Evolutionary conservation across 805 yeast genomes (phyloP), one percentile per base, ranked within the genome.

Genomic region (Zygosaccharomyces kombuchaensis): DNA sequence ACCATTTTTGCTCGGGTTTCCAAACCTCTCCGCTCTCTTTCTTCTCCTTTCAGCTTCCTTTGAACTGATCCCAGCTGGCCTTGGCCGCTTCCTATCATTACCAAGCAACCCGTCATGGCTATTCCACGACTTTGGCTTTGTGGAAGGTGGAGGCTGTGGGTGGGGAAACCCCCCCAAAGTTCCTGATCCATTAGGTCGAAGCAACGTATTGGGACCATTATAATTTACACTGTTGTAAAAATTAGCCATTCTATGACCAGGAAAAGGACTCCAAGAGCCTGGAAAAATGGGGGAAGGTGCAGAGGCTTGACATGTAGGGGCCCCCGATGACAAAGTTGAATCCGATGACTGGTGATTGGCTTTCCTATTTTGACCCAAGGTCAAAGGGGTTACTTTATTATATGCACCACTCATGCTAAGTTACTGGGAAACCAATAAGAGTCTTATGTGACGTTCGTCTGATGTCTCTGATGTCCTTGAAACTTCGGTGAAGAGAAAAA

Each of bases 21-120:
- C 65, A 50, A 70, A 70, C 47, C 70, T 59, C 44, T 65, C 66
- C 8, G 70, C 67, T 32, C 74, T 63, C 34, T 55, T 59, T 30
- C 51, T 62, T 45, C 66, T 62, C 50, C 65, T 62, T 8, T 55
- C 59, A 4, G 43, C 50, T 9, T 65, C 64, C 1, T 51, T 50
- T 50, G 54, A 41, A 13, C 26, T 40, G 25, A 17, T 39, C 10
- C 34, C 41, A n/a, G 38, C 32, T 13, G 9, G 23, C 32, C 38
- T 43, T 7, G 47, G 39, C 25, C 41, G 40, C 36, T 41, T 48
- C 26, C 27, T 40, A 21, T 43, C 39, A 36, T 40, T 46, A 21
- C 34, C 44, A 31, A 36, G 34, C 34, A 36, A 12, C 26, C 23
- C 36, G 16, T 29, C 32, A 29, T 29, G n/a, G 14, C n/a, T 29